Evolutionary conservation across 2,329 filamentous ascomycete genomes (phyloP).

Genomic region (Alternaria alternata): DNA sequence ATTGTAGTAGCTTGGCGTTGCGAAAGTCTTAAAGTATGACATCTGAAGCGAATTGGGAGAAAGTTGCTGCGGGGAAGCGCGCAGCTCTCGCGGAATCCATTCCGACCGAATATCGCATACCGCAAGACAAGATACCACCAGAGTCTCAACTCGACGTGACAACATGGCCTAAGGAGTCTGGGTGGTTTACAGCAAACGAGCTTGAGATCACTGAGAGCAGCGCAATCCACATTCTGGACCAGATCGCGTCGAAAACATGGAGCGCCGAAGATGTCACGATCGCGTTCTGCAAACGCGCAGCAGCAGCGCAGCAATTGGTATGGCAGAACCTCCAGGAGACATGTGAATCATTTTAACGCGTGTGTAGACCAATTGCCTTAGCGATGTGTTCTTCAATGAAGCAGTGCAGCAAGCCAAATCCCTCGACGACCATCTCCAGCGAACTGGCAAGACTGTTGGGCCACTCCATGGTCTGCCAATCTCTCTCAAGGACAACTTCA

Average conservation of each 20-base stretch:
- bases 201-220: constrained; percentile 59
- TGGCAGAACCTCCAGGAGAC: neutral
- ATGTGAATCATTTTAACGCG: constrained; percentile 2
- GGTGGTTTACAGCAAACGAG: constrained; percentile 66
- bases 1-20: constrained; percentile 3
- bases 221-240: constrained; percentile 52
- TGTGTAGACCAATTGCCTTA: constrained; percentile 66
- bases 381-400: constrained; percentile 64
- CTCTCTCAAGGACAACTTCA: constrained; percentile 76
- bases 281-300: constrained; percentile 64
- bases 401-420: constrained; percentile 61
- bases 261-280: constrained; percentile 61
- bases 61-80: constrained; percentile 55
- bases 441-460: constrained; percentile 60
- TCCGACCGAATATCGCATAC: constrained; percentile 66
- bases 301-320: constrained; percentile 65
- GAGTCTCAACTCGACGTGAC: constrained; percentile 65
- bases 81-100: constrained; percentile 59
- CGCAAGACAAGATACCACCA: constrained; percentile 61
- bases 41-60: constrained; percentile 51
- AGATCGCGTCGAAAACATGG: constrained; percentile 55
- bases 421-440: constrained; percentile 61
- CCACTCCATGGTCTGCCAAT: constrained; percentile 73
- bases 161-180: constrained; percentile 62
- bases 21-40: constrained; percentile 5